Evolutionary conservation across 1,284 basidiomycete genomes (phyloP).

Genomic region (Tranzscheliella williamsii): DNA sequence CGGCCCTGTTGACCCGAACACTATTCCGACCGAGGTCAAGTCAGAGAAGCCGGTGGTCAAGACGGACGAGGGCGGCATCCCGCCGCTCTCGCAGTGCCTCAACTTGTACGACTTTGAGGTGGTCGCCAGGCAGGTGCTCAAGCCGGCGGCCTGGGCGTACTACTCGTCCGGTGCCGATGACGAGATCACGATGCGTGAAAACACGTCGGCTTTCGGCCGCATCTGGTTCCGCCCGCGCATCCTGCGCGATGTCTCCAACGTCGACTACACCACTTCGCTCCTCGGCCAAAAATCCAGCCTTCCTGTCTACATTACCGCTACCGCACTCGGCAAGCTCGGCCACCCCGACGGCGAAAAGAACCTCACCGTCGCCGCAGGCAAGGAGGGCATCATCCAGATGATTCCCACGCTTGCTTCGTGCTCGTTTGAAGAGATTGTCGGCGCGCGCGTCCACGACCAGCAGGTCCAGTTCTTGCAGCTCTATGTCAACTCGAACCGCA

Average conservation of each 20-base stretch:
- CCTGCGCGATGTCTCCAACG: slow-evolving; percentile 76
- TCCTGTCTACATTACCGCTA: slow-evolving; percentile 74
- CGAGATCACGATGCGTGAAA: slow-evolving; percentile 71
- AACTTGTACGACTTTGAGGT: slow-evolving; percentile 87
- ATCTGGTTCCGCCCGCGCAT: slow-evolving; percentile 93
- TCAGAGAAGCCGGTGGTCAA: slow-evolving; percentile 12
- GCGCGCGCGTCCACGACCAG: slow-evolving; percentile 66
- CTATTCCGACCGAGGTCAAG: slow-evolving; percentile 37
- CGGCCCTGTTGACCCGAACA: slow-evolving; percentile 49
- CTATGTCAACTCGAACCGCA: slow-evolving; percentile 79
- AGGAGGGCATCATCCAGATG: slow-evolving; percentile 76
- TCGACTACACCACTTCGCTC: slow-evolving; percentile 68
- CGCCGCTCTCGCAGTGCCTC: slow-evolving; percentile 75
- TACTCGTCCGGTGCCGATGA: slow-evolving; percentile 65
- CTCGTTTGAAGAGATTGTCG: slow-evolving; percentile 70
- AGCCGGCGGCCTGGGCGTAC: slow-evolving; percentile 59
- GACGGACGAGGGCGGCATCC: slow-evolving; percentile 58
- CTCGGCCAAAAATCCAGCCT: slow-evolving; percentile 40
- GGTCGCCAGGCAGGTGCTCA: slow-evolving; percentile 49
- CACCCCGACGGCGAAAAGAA: slow-evolving; percentile 92
- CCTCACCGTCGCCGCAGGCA: slow-evolving; percentile 74
- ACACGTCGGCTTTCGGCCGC: slow-evolving; percentile 83
- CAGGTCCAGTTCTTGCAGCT: slow-evolving; percentile 67
- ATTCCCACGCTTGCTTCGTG: slow-evolving; percentile 58
- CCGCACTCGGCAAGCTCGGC: slow-evolving; percentile 82